Evolutionary conservation across 75 land plant species (phyloP).

Genomic region (Sequoiadendron giganteum): DNA sequence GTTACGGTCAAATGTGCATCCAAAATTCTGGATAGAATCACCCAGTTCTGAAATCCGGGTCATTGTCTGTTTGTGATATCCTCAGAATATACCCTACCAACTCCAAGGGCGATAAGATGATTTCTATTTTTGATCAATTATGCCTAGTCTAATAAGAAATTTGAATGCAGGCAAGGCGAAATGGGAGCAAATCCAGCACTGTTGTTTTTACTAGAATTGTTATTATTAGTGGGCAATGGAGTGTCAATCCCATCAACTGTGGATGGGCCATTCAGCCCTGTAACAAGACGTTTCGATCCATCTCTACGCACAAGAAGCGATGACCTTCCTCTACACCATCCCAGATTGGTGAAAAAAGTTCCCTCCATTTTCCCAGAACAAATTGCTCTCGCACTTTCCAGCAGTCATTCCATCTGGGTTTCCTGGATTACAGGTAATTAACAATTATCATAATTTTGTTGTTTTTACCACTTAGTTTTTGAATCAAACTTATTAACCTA

Average conservation of each 20-base stretch:
- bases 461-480: no score
- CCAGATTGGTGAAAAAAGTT: conserved; percentile 65
- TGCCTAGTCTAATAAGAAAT: not conserved
- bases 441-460: not conserved
- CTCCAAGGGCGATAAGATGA: no score
- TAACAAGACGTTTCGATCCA: conserved; percentile 63
- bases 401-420: conserved; percentile 81
- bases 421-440: conserved; percentile 84
- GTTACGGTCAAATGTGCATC: no score
- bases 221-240: not conserved
- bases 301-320: conserved; percentile 73
- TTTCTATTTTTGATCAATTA: no score
- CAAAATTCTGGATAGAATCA: no score
- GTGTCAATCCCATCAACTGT: conserved; percentile 59
- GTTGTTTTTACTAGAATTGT: not conserved
- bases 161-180: not conserved
- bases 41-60: not conserved
- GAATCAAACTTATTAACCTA: no score
- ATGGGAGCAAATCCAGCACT: not conserved
- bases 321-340: conserved; percentile 70
- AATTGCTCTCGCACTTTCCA: conserved; percentile 71
- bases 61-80: not conserved
- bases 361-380: conserved; percentile 74
- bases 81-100: not conserved
- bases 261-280: conserved; percentile 87